Conservation (phyloP, 306 rosid species). For the Cucurbita moschata region DNA sequence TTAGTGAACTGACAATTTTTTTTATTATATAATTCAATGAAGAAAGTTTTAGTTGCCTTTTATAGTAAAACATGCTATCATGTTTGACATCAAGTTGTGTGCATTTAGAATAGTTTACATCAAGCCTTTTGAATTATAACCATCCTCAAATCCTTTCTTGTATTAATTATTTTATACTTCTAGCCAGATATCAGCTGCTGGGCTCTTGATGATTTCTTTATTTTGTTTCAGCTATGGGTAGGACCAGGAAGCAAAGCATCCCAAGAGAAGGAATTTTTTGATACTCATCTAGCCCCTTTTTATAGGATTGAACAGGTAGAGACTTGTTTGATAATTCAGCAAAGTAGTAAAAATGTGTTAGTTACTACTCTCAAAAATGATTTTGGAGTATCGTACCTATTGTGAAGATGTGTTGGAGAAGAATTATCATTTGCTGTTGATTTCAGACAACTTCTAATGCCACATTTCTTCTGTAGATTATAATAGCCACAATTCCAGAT, state of each 20-base stretch:
- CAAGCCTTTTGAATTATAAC: not conserved
- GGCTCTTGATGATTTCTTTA: not conserved
- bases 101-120: not conserved
- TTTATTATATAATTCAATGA: not conserved
- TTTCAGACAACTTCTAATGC: not conserved
- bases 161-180: not conserved
- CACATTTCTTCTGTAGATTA: slow-evolving; percentile 33
- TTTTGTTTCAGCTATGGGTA: slow-evolving; percentile 79
- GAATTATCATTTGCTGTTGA: not conserved
- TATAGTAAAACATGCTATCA: not conserved
- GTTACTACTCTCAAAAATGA: not conserved
- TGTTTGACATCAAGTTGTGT: not conserved
- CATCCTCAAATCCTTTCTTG: not conserved
- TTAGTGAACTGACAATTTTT: not conserved
- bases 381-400: not conserved
- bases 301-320: slow-evolving; percentile 97
- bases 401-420: not conserved
- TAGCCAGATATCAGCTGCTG: not conserved
- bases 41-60: not conserved
- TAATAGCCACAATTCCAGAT: slow-evolving; percentile 70
- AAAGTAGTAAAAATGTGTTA: not conserved
- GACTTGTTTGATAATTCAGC: not conserved
- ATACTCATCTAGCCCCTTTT: slow-evolving; percentile 82
- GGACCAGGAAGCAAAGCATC: slow-evolving; percentile 99
- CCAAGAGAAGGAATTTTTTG: slow-evolving; percentile 78